Conservation (phyloP, 768 basidiomycete species). For the Pleurotus tuber-regium region DNA sequence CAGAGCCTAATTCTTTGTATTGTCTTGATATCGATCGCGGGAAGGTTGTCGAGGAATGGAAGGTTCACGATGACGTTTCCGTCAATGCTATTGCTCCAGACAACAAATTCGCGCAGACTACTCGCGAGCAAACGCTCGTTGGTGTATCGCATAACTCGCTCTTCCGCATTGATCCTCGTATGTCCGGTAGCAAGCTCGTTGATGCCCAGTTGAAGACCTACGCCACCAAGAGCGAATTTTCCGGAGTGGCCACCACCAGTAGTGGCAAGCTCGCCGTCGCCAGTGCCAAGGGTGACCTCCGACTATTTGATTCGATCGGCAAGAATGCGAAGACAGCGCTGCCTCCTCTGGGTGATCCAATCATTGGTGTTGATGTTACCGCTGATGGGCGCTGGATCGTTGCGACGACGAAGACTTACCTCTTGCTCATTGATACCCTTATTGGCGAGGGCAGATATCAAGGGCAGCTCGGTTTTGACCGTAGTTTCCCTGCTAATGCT, state of each 20-base stretch:
- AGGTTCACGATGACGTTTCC: slow-evolving; percentile 84
- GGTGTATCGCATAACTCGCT: slow-evolving; percentile 93
- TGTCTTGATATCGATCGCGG: slow-evolving; percentile 92
- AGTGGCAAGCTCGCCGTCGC: slow-evolving; percentile 88
- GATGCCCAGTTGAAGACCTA: slow-evolving; percentile 97
- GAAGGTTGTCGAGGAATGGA: slow-evolving; percentile 98
- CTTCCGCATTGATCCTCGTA: slow-evolving; percentile 96
- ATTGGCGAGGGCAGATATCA: slow-evolving; percentile 89
- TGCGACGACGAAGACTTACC: slow-evolving; percentile 92
- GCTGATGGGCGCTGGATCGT: slow-evolving; percentile 94
- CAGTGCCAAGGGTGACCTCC: slow-evolving; percentile 94
- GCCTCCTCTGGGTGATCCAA: slow-evolving; percentile 93
- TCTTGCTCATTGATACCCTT: slow-evolving; percentile 91
- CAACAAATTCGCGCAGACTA: slow-evolving; percentile 93
- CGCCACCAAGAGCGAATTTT: slow-evolving; percentile 92
- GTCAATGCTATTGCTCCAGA: slow-evolving; percentile 92
- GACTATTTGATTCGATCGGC: slow-evolving; percentile 92
- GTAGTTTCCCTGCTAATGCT: slow-evolving; percentile 90
- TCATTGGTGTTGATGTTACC: slow-evolving; percentile 91
- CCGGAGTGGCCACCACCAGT: slow-evolving; percentile 86
- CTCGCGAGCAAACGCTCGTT: slow-evolving; percentile 88
- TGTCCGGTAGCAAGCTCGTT: slow-evolving; percentile 90
- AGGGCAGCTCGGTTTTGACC: slow-evolving; percentile 85
- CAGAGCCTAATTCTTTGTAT: slow-evolving; percentile 78
- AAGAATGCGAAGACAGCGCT: slow-evolving; percentile 99